Base-by-base conservation (phyloP, 208 protist genomes). In the Herpetomonas samuelpessoai region DNA sequence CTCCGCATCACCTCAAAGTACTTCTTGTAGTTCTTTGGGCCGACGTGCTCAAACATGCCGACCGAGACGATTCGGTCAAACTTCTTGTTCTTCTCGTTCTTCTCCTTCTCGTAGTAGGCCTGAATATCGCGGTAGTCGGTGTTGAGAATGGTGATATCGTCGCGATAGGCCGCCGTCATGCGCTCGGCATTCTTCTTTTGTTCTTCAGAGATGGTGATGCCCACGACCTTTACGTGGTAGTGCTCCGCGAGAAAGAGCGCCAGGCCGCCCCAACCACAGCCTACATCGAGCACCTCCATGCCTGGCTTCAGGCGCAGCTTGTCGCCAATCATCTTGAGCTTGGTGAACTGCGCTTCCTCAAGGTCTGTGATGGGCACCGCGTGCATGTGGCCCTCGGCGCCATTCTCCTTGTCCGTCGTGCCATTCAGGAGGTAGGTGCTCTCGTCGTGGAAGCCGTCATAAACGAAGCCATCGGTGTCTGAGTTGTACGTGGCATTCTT, bases 1-100 rank as follows among this genome's bases (percentile, higher is more conserved):
- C 77, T 57, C 6, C 65, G 70, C 60, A 92, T 79, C 61, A 79
- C 65, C 35, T 70, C 73, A 53, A 92, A 84, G 69, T 81, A 92
- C 41, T 52, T 70, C 31, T 65, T 65, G 70, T 91, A 93, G 78
- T 93, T 93, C 67, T 81, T 78, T 7, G 83, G 74, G 0, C 86
- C 86, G 1, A 91, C 86, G 65, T 93, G 86, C 74, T 93, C 86
- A 38, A 88, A 88, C 86, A 93, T 93, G 61, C 84, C 83, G 2
- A 93, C 83, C 3, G 81, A 86, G 26, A 88, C 78, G 61, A 93
- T 86, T 30, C 71, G 68, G 29, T 93, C 76, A 38, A 91, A 92
- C 61, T 80, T 78, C 50, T 64, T 50, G n/a, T 18, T 45, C 35
- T 41, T 41, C 35, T 41, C 9, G 9, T 41, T 41, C 35, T 41